These are phyloP conservation scores for Azolla pinnata DNA, from an alignment of 75 land plant species.

Conservation along the genomic window DNA sequence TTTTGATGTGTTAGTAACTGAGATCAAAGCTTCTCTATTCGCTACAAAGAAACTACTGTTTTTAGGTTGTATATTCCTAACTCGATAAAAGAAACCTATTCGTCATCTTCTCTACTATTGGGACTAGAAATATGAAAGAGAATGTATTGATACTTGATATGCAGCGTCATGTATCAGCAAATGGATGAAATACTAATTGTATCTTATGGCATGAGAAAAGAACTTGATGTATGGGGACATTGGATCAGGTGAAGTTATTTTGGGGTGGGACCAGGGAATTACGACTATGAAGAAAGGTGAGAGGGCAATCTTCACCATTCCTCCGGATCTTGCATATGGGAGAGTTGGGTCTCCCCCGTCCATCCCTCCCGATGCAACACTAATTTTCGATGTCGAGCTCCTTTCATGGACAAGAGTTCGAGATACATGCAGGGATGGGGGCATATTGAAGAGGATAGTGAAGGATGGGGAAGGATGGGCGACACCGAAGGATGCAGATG, in stretches of 20 bases:
- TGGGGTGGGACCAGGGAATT: slow-evolving; percentile 67
- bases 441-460: slow-evolving; percentile 57
- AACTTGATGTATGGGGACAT: too few relatives aligned
- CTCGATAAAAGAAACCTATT: too few relatives aligned
- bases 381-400: slow-evolving; percentile 57
- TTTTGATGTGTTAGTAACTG: too few relatives aligned
- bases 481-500: slow-evolving; percentile 63
- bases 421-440: slow-evolving; percentile 61
- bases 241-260: slow-evolving; percentile 60
- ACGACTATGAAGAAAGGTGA: slow-evolving; percentile 74
- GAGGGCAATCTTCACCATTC: slow-evolving; percentile 58
- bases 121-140: too few relatives aligned
- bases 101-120: too few relatives aligned
- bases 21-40: too few relatives aligned
- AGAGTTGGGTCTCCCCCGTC: slow-evolving; percentile 57
- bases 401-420: slow-evolving; percentile 67
- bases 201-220: too few relatives aligned
- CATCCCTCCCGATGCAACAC: slow-evolving; percentile 65
- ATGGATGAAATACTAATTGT: too few relatives aligned
- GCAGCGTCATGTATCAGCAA: too few relatives aligned
- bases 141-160: too few relatives aligned
- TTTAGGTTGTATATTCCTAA: too few relatives aligned
- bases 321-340: slow-evolving; percentile 55
- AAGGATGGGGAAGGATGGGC: slow-evolving; percentile 63
- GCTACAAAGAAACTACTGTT: too few relatives aligned